Evolutionary conservation across 2,329 filamentous ascomycete genomes (phyloP).

Genomic region (Colletotrichum filicis): DNA sequence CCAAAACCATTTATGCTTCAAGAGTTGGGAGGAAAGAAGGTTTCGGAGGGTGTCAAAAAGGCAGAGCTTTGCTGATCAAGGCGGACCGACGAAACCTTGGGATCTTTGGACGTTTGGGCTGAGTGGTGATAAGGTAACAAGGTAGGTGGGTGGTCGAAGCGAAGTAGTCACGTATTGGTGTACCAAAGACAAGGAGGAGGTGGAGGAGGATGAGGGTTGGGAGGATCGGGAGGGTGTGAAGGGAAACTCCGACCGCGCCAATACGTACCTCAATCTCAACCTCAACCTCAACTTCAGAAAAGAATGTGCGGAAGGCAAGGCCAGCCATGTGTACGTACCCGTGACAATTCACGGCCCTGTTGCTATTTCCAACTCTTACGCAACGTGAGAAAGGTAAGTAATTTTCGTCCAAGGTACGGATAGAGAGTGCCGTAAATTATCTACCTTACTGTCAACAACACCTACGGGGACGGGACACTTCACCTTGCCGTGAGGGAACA

Average conservation of each 20-base stretch:
- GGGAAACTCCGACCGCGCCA: neutral
- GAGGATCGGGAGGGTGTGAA: neutral
- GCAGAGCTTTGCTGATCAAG: neutral
- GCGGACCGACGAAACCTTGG: neutral
- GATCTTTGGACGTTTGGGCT: neutral
- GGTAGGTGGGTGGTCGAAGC: neutral
- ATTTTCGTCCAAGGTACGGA: neutral
- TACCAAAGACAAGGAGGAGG: neutral
- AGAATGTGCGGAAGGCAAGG: too few species aligned
- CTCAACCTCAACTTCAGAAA: too few species aligned
- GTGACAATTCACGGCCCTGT: neutral
- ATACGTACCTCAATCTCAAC: neutral
- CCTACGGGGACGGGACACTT: neutral
- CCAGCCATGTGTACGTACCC: too few species aligned
- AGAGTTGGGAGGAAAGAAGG: slow-evolving; percentile 27
- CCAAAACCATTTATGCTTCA: slow-evolving; percentile 32
- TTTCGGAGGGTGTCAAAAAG: slow-evolving; percentile 7
- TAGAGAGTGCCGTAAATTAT: neutral
- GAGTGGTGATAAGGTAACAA: neutral
- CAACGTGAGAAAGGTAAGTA: neutral
- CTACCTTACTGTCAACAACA: neutral
- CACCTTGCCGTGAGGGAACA: neutral
- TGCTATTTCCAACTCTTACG: neutral
- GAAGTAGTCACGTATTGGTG: too few species aligned
- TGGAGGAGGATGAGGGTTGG: too few species aligned